Evolutionary conservation across 2,329 filamentous ascomycete genomes (phyloP).

Genomic region (Lachnellula cervina): DNA sequence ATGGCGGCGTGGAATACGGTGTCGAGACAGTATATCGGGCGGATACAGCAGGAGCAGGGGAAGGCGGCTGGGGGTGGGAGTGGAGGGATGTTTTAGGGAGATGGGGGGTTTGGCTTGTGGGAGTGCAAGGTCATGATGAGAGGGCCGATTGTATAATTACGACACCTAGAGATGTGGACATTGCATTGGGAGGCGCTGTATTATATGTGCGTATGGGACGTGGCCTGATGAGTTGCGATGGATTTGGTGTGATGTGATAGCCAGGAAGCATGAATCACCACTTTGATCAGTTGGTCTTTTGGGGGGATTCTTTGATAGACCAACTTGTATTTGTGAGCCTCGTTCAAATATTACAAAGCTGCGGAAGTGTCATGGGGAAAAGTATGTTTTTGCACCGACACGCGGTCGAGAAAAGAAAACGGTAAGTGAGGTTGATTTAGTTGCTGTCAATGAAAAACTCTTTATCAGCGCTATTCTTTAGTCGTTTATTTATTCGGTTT

Average conservation of each 20-base stretch:
- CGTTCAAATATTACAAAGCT: too few relatives aligned
- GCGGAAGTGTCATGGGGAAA: too few relatives aligned
- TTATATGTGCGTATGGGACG: not conserved
- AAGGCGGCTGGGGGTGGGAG: slow-evolving; percentile 19
- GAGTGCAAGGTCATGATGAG: too few relatives aligned
- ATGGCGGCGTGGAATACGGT: slow-evolving; percentile 75
- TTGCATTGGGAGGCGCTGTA: not conserved
- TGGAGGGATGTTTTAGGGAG: slow-evolving; percentile 21
- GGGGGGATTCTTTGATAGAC: not conserved
- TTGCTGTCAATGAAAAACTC: too few relatives aligned
- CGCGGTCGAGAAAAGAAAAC: too few relatives aligned
- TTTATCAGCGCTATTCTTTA: too few relatives aligned
- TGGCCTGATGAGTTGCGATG: not conserved
- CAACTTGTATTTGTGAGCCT: not conserved
- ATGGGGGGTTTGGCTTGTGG: not conserved
- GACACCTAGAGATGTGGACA: too few relatives aligned
- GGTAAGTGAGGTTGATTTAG: too few relatives aligned
- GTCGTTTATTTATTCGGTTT: too few relatives aligned
- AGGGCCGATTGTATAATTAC: too few relatives aligned
- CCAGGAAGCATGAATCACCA: not conserved
- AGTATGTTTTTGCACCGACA: too few relatives aligned
- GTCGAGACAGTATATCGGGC: slow-evolving; percentile 59
- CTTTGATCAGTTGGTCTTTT: not conserved
- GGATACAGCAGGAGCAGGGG: slow-evolving; percentile 29
- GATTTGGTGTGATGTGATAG: not conserved